Evolutionary conservation across 2,329 filamentous ascomycete genomes (phyloP).

Genomic region (Claviceps spartinae): DNA sequence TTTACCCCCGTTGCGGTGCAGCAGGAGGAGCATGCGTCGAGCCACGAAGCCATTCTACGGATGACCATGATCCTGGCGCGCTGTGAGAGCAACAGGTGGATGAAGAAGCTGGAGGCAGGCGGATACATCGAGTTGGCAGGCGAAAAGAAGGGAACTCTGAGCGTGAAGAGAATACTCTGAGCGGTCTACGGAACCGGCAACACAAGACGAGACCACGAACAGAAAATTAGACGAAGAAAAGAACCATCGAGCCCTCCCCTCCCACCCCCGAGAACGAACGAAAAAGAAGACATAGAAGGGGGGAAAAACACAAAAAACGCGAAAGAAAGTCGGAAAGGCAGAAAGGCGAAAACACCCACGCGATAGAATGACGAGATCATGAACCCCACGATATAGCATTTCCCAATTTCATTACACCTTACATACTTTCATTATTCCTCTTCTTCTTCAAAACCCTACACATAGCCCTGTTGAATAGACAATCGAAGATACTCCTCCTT

Average conservation of each 20-base stretch:
- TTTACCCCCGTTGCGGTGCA: constrained; percentile 48
- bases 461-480: background rate
- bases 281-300: background rate
- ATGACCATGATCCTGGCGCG: constrained; percentile 66
- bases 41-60: constrained; percentile 42
- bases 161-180: constrained; percentile 36
- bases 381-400: background rate
- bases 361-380: background rate
- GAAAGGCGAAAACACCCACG: background rate
- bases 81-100: constrained; percentile 65
- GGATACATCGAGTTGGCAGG: constrained; percentile 38
- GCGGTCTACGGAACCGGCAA: background rate
- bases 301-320: background rate
- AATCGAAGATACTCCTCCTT: background rate
- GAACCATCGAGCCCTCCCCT: no score
- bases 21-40: constrained; percentile 38
- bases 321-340: background rate
- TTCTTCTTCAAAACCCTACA: background rate
- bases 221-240: background rate
- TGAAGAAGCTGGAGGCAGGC: constrained; percentile 52
- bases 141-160: constrained; percentile 31
- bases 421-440: no score
- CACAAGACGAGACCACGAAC: background rate
- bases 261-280: background rate
- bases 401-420: no score